Conservation (phyloP, 768 basidiomycete species). For the Lentinula edodes region DNA sequence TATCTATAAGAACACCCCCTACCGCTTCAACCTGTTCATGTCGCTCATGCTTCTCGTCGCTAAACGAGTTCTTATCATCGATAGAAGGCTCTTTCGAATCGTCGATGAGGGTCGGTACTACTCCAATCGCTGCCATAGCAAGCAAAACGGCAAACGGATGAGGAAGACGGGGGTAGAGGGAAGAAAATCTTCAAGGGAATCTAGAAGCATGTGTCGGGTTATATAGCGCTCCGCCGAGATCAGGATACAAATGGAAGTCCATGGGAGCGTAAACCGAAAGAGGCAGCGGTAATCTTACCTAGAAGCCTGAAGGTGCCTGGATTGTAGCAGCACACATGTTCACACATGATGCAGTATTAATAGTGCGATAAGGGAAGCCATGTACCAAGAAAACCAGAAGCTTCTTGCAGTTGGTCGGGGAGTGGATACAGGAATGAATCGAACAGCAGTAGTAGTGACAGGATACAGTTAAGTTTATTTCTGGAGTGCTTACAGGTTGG, state of each 20-base stretch:
- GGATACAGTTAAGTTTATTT: too few species aligned
- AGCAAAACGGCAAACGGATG: background rate
- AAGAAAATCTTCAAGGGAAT: background rate
- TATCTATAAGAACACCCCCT: constrained; percentile 5
- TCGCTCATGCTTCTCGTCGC: constrained; percentile 10
- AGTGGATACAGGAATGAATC: too few species aligned
- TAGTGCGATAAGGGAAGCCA: background rate
- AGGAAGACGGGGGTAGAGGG: background rate
- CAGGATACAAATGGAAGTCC: background rate
- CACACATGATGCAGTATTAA: background rate
- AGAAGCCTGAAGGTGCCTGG: background rate
- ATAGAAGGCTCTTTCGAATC: constrained; percentile 2
- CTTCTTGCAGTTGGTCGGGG: too few species aligned
- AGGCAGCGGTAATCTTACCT: background rate
- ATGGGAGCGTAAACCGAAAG: background rate
- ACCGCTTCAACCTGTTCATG: background rate
- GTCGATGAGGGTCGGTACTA: constrained; percentile 1
- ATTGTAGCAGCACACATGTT: background rate
- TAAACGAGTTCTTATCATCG: constrained; percentile 9
- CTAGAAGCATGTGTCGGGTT: background rate
- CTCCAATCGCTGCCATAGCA: background rate
- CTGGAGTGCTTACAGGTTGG: too few species aligned
- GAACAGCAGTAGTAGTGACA: too few species aligned
- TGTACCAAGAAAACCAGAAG: too few species aligned
- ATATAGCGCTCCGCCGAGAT: background rate